Evolutionary conservation across 306 rosid genomes (phyloP).

Genomic region (Senna tora): DNA sequence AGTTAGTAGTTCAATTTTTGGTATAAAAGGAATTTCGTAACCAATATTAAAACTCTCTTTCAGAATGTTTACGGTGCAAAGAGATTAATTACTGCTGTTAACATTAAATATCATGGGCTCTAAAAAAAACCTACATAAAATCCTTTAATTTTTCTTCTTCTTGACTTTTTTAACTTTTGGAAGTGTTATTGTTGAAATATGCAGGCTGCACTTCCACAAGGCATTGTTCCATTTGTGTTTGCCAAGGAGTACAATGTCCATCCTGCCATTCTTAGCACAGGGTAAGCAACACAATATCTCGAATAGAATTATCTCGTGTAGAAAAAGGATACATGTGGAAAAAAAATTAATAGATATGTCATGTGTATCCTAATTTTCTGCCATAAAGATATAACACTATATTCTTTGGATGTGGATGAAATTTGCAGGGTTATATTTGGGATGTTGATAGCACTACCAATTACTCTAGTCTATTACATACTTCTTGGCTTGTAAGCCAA

Average conservation of each 20-base stretch:
- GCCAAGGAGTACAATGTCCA: constrained; percentile 98
- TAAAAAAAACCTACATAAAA: too few species aligned
- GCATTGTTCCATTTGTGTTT: constrained; percentile 96
- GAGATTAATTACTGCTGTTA: too few species aligned
- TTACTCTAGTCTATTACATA: constrained; percentile 61
- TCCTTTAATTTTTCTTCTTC: too few species aligned
- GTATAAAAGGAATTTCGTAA: too few species aligned
- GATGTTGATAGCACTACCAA: constrained; percentile 69
- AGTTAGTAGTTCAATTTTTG: too few species aligned
- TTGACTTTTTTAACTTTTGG: constrained; percentile 20
- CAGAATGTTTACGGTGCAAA: too few species aligned
- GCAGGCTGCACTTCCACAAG: constrained; percentile 99
- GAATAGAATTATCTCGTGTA: too few species aligned
- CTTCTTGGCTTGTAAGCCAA: constrained; percentile 54
- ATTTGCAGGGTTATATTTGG: constrained; percentile 65
- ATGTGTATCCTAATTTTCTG: background rate
- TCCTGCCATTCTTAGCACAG: constrained; percentile 94
- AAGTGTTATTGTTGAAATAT: constrained; percentile 31
- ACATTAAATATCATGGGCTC: too few species aligned
- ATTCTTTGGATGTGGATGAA: background rate
- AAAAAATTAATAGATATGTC: background rate
- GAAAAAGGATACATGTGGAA: too few species aligned
- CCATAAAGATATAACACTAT: too few species aligned
- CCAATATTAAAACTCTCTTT: too few species aligned
- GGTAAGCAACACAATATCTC: constrained; percentile 48